A percentile compares a stretch with the other conserved stretches of the same genome.
phyloP scores from a whole-genome alignment of 306 rosid species.

The Arachis hypogaea region DNA sequence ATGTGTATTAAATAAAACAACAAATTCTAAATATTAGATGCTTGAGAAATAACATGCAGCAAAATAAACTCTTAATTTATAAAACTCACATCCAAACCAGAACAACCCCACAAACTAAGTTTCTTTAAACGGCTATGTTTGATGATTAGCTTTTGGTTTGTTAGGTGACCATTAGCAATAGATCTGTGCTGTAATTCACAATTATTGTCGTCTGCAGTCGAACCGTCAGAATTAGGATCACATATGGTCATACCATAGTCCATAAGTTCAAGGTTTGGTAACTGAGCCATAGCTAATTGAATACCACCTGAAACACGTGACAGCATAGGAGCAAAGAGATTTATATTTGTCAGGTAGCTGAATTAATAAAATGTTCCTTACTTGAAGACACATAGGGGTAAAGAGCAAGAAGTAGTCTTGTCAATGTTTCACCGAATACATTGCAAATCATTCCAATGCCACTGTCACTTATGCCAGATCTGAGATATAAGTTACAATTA shows the following conservation, averaged over 20 bases:
- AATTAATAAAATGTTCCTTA: conserved; percentile 29
- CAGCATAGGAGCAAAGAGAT: conserved; percentile 14
- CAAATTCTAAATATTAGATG: conserved; percentile 36
- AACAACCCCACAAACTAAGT: conserved; percentile 88
- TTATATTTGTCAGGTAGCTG: not conserved
- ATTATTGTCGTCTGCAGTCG: conserved; percentile 42
- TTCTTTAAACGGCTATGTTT: conserved; percentile 68
- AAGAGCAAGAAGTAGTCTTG: conserved; percentile 74
- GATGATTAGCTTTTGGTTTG: conserved; percentile 75
- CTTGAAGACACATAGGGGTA: conserved; percentile 77
- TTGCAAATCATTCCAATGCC: conserved; percentile 85
- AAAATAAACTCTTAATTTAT: conserved; percentile 3
- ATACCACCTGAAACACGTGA: conserved; percentile 64
- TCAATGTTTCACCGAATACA: conserved; percentile 69
- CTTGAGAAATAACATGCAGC: conserved; percentile 3
- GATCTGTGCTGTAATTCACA: conserved; percentile 39
- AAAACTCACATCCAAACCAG: conserved; percentile 73
- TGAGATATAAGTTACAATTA: conserved; percentile 41
- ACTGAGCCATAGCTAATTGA: conserved; percentile 74
- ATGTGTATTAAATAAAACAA: conserved; percentile 43
- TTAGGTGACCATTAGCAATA: conserved; percentile 45
- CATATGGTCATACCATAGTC: conserved; percentile 86
- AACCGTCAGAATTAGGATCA: conserved; percentile 49
- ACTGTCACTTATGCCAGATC: conserved; percentile 82
- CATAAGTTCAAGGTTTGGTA: conserved; percentile 81